A percentile compares a stretch with the other conserved stretches of the same genome.
Evolutionary conservation across 2,329 filamentous ascomycete species (phyloP).

Genomic region (Akanthomyces dipterigenus): DNA sequence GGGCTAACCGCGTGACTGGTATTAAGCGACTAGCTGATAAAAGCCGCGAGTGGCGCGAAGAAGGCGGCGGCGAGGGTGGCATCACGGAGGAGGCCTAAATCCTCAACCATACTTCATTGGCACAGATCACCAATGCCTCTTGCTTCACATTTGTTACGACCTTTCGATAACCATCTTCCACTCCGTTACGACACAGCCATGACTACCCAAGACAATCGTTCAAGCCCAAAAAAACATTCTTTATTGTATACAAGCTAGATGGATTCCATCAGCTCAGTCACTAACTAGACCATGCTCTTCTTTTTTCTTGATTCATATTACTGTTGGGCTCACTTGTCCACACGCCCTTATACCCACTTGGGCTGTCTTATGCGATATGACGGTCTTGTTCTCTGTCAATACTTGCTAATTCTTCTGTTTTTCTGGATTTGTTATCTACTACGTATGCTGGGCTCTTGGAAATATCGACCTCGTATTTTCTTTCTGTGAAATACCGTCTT

Average conservation of each 20-base stretch:
- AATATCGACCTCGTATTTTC: neutral
- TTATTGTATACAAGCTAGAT: neutral
- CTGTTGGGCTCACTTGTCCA: neutral
- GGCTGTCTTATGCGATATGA: slow-evolving; percentile 11
- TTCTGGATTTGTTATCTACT: neutral
- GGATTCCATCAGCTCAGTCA: slow-evolving; percentile 8
- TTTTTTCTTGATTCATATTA: neutral
- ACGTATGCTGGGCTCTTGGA: neutral
- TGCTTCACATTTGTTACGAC: neutral
- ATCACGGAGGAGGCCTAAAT: slow-evolving; percentile 54
- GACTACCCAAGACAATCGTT: slow-evolving; percentile 8
- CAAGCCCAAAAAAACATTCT: slow-evolving; percentile 2
- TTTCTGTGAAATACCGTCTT: neutral
- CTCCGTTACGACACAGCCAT: slow-evolving; percentile 9
- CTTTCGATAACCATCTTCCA: neutral
- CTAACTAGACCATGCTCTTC: slow-evolving; percentile 10
- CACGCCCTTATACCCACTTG: slow-evolving; percentile 9
- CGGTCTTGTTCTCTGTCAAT: neutral
- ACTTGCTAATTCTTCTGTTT: neutral
- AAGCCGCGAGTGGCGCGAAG: slow-evolving; percentile 88
- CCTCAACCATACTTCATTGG: neutral
- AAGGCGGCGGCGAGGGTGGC: slow-evolving; percentile 64
- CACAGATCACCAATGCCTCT: neutral
- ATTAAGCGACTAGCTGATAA: slow-evolving; percentile 75
- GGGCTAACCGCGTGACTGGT: slow-evolving; percentile 76